A percentile compares a stretch with the other conserved stretches of the same genome.
Conservation (phyloP, 352 stramenopile species). For the Phytophthora palmivora region DNA sequence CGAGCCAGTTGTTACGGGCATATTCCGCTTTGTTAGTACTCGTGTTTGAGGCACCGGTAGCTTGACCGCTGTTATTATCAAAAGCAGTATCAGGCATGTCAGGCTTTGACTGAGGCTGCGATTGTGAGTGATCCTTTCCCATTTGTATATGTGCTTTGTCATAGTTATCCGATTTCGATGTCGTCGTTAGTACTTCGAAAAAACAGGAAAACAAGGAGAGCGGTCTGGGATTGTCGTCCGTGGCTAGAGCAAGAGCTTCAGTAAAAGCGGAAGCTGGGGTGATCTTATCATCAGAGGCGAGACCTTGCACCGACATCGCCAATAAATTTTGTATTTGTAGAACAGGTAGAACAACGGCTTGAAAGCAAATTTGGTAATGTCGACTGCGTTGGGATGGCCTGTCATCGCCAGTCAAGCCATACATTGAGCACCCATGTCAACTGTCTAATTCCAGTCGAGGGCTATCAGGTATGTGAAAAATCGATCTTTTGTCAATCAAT, state of each 20-base stretch:
- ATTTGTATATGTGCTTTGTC: background rate
- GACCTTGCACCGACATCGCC: slow-evolving; percentile 23
- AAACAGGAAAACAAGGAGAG: background rate
- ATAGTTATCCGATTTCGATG: background rate
- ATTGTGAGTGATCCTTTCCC: background rate
- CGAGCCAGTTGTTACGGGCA: slow-evolving; percentile 23
- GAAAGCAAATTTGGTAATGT: slow-evolving; percentile 15
- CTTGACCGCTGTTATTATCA: background rate
- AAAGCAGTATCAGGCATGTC: background rate
- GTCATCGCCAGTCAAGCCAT: background rate
- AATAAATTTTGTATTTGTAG: background rate
- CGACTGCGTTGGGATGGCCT: background rate
- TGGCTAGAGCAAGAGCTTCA: background rate
- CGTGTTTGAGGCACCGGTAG: background rate
- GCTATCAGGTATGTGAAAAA: background rate
- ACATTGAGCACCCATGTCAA: slow-evolving; percentile 4
- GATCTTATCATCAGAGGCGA: slow-evolving; percentile 6
- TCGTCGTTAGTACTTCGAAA: slow-evolving; percentile 7
- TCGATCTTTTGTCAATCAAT: too few species aligned
- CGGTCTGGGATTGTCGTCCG: background rate
- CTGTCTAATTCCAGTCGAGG: too few species aligned
- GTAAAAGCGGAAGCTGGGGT: background rate
- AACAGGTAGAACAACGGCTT: background rate
- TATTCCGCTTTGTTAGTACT: slow-evolving; percentile 1
- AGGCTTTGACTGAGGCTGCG: background rate